phyloP scores from a whole-genome alignment of 306 rosid genomes.

The Malus sylvestris region DNA sequence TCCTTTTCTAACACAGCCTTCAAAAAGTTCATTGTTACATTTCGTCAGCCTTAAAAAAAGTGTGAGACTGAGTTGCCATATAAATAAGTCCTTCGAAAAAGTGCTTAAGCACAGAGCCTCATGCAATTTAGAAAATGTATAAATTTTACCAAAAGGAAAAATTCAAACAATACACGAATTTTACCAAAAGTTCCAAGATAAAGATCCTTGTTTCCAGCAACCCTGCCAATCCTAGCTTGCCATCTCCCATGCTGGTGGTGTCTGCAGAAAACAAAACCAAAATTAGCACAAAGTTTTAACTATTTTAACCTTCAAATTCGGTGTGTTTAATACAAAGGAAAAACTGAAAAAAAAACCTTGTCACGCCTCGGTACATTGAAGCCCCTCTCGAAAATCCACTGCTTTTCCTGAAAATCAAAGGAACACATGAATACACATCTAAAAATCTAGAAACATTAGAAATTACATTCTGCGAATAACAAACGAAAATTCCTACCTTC shows the following conservation, averaged over 20 bases:
- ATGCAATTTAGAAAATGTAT: not conserved
- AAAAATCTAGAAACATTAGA: not conserved
- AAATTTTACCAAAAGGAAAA: not conserved
- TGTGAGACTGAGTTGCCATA: constrained; percentile 21
- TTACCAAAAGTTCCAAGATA: constrained; percentile 95
- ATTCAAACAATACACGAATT: constrained; percentile 15
- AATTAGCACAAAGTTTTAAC: not conserved
- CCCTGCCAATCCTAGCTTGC: constrained; percentile 99
- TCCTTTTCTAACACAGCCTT: constrained; percentile 42
- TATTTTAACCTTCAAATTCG: not conserved
- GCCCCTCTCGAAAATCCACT: constrained; percentile 98
- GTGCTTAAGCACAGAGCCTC: not conserved
- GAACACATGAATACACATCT: not conserved
- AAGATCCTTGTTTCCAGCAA: constrained; percentile 97
- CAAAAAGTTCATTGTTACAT: constrained; percentile 24
- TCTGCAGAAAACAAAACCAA: constrained; percentile 29
- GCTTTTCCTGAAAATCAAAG: constrained; percentile 64
- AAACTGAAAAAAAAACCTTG: constrained; percentile 45
- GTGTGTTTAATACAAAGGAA: not conserved
- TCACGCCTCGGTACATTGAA: constrained; percentile 93
- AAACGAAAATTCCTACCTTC: constrained; percentile 41
- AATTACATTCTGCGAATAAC: not conserved
- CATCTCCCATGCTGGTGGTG: constrained; percentile 99
- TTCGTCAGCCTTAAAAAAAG: constrained; percentile 52
- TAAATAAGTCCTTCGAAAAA: not conserved